Conservation (phyloP, 192 early-diverging fungal species). For the Coemansia sp. region DNA sequence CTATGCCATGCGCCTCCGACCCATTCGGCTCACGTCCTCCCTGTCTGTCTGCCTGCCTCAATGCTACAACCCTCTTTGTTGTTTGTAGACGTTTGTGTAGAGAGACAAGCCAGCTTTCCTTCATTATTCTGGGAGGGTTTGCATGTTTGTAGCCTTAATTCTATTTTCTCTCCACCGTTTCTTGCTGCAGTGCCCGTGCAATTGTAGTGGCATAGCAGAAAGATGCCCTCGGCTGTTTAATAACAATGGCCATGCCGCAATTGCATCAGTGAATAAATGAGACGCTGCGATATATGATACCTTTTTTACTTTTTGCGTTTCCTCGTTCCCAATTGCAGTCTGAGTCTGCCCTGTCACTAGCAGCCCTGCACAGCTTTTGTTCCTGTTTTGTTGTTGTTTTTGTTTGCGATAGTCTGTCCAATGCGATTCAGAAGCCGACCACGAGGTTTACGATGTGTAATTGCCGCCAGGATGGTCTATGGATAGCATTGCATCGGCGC, state of each 20-base stretch:
- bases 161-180: background rate
- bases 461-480: background rate
- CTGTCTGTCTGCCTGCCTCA: background rate
- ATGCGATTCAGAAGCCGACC: background rate
- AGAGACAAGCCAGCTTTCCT: background rate
- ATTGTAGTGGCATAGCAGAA: background rate
- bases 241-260: background rate
- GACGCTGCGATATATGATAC: background rate
- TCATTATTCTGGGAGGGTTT: background rate
- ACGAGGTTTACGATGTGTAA: background rate
- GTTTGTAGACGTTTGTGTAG: background rate
- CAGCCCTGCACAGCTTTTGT: too few species aligned
- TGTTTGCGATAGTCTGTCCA: background rate
- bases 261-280: background rate
- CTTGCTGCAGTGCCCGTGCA: background rate
- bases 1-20: background rate
- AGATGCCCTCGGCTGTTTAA: background rate
- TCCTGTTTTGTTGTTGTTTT: background rate
- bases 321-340: background rate
- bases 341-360: too few species aligned
- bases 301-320: background rate
- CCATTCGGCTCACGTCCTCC: background rate
- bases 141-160: background rate
- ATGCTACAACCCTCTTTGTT: background rate
- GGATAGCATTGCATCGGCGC: background rate